Conservation (phyloP, 257 asterid genomes). For the Striga asiatica region DNA sequence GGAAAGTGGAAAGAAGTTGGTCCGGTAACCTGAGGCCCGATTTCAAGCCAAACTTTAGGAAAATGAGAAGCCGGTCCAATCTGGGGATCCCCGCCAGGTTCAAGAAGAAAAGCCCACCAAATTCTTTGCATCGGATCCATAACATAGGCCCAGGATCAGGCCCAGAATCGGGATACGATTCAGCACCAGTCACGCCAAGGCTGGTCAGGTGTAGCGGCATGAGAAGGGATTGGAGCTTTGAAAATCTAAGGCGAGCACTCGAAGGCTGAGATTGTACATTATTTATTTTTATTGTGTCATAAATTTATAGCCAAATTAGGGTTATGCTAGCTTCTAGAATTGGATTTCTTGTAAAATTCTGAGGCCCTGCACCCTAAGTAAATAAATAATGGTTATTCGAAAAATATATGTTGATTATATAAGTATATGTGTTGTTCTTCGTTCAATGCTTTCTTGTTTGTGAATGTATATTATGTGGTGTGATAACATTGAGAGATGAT, state of each 20-base stretch:
- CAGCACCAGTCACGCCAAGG: conserved; percentile 15
- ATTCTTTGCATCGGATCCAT: background rate
- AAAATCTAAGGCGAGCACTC: conserved; percentile 13
- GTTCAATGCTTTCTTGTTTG: no score
- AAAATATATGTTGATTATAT: no score
- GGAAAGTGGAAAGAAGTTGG: conserved; percentile 27
- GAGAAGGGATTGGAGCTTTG: conserved; percentile 47
- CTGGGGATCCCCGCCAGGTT: background rate
- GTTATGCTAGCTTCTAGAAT: no score
- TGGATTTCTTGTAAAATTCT: no score
- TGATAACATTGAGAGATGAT: no score
- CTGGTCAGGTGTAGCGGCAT: conserved; percentile 36
- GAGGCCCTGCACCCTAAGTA: no score
- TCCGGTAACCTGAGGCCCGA: conserved; percentile 22
- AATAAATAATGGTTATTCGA: no score
- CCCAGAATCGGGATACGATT: background rate
- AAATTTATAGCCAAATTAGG: no score
- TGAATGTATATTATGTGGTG: no score
- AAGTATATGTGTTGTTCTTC: no score
- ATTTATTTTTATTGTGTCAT: no score
- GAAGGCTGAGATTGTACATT: background rate
- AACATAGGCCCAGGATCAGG: background rate
- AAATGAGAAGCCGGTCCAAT: conserved; percentile 10
- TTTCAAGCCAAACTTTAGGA: background rate
- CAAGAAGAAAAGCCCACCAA: background rate